phyloP scores from a whole-genome alignment of 2,329 filamentous ascomycete species.

The Colletotrichum sp. region DNA sequence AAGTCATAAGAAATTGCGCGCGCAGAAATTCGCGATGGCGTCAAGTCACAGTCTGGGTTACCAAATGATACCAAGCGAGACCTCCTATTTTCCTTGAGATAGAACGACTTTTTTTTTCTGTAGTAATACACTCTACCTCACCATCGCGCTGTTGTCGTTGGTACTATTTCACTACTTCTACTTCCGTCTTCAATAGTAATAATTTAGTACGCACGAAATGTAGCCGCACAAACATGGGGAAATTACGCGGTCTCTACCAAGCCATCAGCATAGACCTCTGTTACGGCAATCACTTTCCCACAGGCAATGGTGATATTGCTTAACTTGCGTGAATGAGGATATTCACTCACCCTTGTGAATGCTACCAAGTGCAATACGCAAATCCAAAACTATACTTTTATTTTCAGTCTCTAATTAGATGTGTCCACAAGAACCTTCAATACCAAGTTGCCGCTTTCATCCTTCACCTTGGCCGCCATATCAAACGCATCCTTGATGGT shows the following conservation, averaged over 20 bases:
- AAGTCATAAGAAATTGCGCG: background rate
- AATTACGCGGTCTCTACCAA: background rate
- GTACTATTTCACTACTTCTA: too few relatives aligned
- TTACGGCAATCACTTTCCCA: background rate
- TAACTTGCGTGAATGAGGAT: background rate
- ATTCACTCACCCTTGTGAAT: background rate
- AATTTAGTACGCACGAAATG: too few relatives aligned
- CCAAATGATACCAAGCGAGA: too few relatives aligned
- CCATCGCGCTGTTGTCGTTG: too few relatives aligned
- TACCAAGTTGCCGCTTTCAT: slow-evolving; percentile 72
- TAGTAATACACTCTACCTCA: too few relatives aligned
- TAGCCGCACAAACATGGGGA: too few relatives aligned
- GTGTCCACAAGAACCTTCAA: slow-evolving; percentile 74
- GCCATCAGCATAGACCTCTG: background rate
- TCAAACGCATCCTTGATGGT: slow-evolving; percentile 71
- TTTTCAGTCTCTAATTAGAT: slow-evolving; percentile 18
- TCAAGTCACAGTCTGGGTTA: background rate
- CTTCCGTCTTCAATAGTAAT: too few relatives aligned
- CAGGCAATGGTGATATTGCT: background rate
- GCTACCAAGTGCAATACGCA: background rate
- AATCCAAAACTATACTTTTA: background rate
- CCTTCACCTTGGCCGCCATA: slow-evolving; percentile 74
- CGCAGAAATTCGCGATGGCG: background rate
- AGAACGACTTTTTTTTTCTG: too few relatives aligned
- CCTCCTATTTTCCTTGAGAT: too few relatives aligned